phyloP scores from a whole-genome alignment of 371 early-diverging fungal genomes.

The Mortierella sp. region DNA sequence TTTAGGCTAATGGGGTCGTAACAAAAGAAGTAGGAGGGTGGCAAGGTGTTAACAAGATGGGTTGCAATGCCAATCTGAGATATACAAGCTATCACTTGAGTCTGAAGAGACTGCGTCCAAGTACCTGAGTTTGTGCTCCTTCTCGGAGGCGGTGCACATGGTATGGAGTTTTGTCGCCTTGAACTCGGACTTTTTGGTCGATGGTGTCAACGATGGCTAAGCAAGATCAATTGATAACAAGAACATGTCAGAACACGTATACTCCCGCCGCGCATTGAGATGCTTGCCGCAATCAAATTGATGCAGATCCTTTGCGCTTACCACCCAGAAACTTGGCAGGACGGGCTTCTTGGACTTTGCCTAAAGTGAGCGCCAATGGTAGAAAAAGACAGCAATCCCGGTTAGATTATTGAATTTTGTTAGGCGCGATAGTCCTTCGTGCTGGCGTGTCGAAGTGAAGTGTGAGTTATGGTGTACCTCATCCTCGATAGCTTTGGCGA shows the following conservation, averaged over 20 bases:
- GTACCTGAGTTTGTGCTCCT: constrained; percentile 79
- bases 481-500: constrained; percentile 59
- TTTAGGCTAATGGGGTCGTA: constrained; percentile 69
- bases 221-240: background rate
- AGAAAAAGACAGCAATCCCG: background rate
- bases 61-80: background rate
- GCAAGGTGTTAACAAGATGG: background rate
- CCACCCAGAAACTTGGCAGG: constrained; percentile 87
- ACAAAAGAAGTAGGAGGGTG: too few relatives aligned
- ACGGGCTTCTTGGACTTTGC: constrained; percentile 69
- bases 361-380: constrained; percentile 32
- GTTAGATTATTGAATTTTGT: background rate
- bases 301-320: too few relatives aligned
- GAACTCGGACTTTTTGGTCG: constrained; percentile 68
- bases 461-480: constrained; percentile 23
- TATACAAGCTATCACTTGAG: too few relatives aligned
- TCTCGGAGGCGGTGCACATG: constrained; percentile 78
- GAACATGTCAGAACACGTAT: background rate
- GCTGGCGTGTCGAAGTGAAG: too few relatives aligned
- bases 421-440: too few relatives aligned
- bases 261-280: too few relatives aligned
- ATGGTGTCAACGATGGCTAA: constrained; percentile 84
- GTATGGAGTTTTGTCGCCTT: constrained; percentile 72
- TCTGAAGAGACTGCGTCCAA: too few relatives aligned
- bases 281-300: too few relatives aligned